A percentile compares a stretch with the other conserved stretches of the same genome.
phyloP scores from a whole-genome alignment of 768 basidiomycete genomes.

The Mycena indigotica region DNA sequence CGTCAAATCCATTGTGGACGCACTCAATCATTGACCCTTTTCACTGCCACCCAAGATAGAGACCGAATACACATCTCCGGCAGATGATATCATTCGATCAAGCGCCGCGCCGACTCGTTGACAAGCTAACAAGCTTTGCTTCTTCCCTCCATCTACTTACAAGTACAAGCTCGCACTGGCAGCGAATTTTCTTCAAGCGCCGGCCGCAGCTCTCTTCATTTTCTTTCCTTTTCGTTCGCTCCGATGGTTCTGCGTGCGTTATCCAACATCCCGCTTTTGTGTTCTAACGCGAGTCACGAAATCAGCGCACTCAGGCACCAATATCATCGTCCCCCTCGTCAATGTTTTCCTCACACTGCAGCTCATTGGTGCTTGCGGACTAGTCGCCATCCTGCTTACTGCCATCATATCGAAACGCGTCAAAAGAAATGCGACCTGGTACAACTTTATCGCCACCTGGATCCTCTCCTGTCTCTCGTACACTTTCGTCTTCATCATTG shows the following conservation, averaged over 20 bases:
- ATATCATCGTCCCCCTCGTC: conserved; percentile 17
- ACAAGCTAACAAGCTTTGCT: background rate
- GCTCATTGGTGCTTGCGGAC: conserved; percentile 27
- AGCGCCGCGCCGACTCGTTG: background rate
- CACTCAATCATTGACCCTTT: too few relatives aligned
- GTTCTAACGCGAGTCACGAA: background rate
- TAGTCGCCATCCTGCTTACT: conserved; percentile 31
- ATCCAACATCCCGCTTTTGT: background rate
- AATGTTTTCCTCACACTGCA: conserved; percentile 33
- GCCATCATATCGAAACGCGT: conserved; percentile 28
- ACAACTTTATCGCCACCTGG: conserved; percentile 35
- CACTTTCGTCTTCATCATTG: conserved; percentile 33
- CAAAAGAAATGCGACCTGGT: conserved; percentile 37
- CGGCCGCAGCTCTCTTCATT: conserved; percentile 15
- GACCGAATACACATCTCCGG: background rate
- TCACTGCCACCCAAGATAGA: too few relatives aligned
- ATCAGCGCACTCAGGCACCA: background rate
- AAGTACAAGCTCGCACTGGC: conserved; percentile 16
- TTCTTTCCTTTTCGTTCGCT: conserved; percentile 1
- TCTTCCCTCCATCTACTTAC: conserved; percentile 1
- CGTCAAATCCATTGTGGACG: too few relatives aligned
- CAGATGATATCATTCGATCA: background rate
- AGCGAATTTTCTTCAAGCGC: conserved; percentile 16
- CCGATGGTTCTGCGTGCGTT: conserved; percentile 6
- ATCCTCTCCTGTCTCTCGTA: conserved; percentile 34